phyloP scores from a whole-genome alignment of 345 rosid genomes.

The Ceriops decandra region DNA sequence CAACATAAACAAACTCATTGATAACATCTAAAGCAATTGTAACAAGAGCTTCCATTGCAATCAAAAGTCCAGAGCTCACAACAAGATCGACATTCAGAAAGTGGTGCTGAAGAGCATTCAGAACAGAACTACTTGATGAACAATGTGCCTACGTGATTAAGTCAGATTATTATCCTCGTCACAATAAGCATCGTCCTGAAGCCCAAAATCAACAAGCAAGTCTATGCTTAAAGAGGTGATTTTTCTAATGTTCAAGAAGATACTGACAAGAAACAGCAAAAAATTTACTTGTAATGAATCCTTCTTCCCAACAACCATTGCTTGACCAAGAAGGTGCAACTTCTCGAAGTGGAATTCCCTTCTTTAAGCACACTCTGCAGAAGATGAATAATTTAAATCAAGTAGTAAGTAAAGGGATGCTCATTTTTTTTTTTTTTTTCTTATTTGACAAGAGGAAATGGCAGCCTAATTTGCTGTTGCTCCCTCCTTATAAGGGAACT shows the following conservation, averaged over 20 bases:
- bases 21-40: background rate
- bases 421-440: too few relatives aligned
- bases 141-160: too few relatives aligned
- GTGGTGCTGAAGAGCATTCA: too few relatives aligned
- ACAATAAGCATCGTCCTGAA: too few relatives aligned
- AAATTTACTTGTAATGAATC: constrained; percentile 29
- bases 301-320: constrained; percentile 25
- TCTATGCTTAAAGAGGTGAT: background rate
- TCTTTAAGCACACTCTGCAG: constrained; percentile 24
- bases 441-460: background rate
- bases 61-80: background rate
- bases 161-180: too few relatives aligned
- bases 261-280: background rate
- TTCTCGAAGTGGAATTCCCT: constrained; percentile 28
- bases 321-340: constrained; percentile 32
- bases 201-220: too few relatives aligned
- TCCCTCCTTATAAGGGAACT: background rate
- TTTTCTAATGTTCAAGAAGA: background rate
- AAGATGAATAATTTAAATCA: background rate
- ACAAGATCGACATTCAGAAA: too few relatives aligned
- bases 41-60: background rate
- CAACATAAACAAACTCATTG: background rate
- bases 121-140: too few relatives aligned
- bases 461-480: background rate
- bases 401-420: background rate